phyloP scores from a whole-genome alignment of 2,329 filamentous ascomycete species.

The Rhynchosporium secalis region DNA sequence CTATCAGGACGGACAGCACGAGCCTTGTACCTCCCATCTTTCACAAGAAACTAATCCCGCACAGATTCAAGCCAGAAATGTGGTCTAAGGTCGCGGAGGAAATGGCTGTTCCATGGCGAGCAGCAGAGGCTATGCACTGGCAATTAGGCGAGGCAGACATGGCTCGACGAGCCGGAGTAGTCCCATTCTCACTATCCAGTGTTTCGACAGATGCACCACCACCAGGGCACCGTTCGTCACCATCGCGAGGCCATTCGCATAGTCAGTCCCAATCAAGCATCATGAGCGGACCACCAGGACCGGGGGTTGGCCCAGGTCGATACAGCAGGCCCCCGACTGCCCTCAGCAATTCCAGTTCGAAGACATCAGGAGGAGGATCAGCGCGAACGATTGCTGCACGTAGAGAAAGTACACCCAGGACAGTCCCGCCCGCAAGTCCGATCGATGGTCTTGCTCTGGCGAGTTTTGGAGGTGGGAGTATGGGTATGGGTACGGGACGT shows the following conservation, averaged over 20 bases:
- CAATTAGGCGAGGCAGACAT: constrained; percentile 91
- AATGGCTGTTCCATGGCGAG: constrained; percentile 92
- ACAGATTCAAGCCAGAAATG: constrained; percentile 95
- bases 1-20: background rate
- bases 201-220: constrained; percentile 50
- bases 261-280: constrained; percentile 34
- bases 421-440: constrained; percentile 42
- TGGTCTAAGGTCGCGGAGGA: constrained; percentile 95
- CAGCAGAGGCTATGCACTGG: constrained; percentile 98
- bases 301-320: constrained; percentile 24
- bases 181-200: constrained; percentile 73
- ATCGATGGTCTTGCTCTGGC: constrained; percentile 40
- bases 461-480: constrained; percentile 34
- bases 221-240: constrained; percentile 45
- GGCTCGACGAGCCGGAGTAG: constrained; percentile 85
- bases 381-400: constrained; percentile 37
- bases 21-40: background rate
- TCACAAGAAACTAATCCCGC: constrained; percentile 23
- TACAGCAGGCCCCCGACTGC: constrained; percentile 33
- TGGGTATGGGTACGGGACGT: constrained; percentile 33
- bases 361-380: constrained; percentile 17
- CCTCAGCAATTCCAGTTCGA: constrained; percentile 24
- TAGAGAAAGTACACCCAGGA: constrained; percentile 40
- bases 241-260: constrained; percentile 40
- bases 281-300: constrained; percentile 20